Base-by-base conservation (phyloP, 768 basidiomycete species). In the Mycena filopes region DNA sequence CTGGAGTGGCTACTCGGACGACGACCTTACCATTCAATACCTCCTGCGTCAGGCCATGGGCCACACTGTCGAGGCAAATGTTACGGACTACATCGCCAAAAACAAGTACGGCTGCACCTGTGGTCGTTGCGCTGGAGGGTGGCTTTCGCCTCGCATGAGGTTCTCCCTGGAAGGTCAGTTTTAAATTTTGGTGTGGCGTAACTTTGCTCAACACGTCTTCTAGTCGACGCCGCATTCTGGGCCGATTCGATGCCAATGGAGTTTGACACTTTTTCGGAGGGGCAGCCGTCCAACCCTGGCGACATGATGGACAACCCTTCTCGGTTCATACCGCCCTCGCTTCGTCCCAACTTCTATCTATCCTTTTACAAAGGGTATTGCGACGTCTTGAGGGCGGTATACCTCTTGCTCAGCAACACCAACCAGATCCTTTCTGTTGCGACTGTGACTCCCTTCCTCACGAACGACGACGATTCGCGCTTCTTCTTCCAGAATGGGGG, bases 301-400 rank as follows among this genome's bases (percentile, higher is more conserved):
- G 5, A 40, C 28, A 62, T 69, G 43, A 26, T 55, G 26, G 41
- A 57, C 18, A 38, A 47, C 25, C 48, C 36, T 40, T 48, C n/a
- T 21, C 38, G 40, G 12, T 66, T 57, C 63, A 47, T 70, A 16
- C 68, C 67, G 2, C 42, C 63, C 4, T 29, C 47, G 3, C 63
- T 65, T 51, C 56, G 67, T 23, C 57, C 38, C 9, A 63, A 51
- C 23, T 40, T 69, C 23, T 69, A 55, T 65, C 61, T 69, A 31
- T 57, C 73, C 18, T 73, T 77, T 50, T 76, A 76, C 55, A 60
- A 72, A 28, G 76, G 75, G n/a, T 75, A 74, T 66, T 66, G 70
- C 46, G 64, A 65, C 45, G 71, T 76, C n/a, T 61, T 77, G 47
- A 28, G 65, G 16, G 67, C 46, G 16, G 71, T 73, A 55, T 61